Base-by-base conservation (phyloP, 2,329 filamentous ascomycete genomes). In the Hypoxylon sp. region DNA sequence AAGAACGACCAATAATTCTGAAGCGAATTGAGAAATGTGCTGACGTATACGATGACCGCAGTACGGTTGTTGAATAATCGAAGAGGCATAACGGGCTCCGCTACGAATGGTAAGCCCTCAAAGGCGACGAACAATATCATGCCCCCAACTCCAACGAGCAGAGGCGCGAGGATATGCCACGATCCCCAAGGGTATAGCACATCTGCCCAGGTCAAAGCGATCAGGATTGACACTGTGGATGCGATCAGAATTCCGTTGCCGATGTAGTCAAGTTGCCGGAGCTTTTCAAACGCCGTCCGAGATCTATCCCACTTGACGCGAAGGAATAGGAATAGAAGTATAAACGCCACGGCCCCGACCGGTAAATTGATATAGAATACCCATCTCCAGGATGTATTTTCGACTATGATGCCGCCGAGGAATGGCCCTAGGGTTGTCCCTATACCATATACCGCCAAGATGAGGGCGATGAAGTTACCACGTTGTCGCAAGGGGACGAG, bases 401-500 rank as follows among this genome's bases (percentile, higher is more conserved):
- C 50, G 22, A 73, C 68, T 5, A 76, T 74, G 13, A 69, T 39
- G 4, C 75, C 65, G 47, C 73, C 73, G 11, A 74, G 29, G 29
- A 73, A 64, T 1, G 72, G 73, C 0, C 71, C 69, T 26, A 74
- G 9, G 8, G 74, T 59, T 3, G 65, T 71, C 5, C 73, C 75
- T 6, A 77, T 31, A 3, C 64, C 70, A 19, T 72, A 72, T 13
- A 74, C 50, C 14, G 64, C 55, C 14, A 74, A 31, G 13, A 76
- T 55, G 4, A 74, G 71, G 2, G 72, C 77, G 29, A 80, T 73
- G 58, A 80, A 85, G 6, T 79, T 79, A 1, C 81, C 81, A 57
- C 85, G 75, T 60, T 85, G 76, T 5, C 81, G 75, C n/a, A 87
- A 73, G 0, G 85, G 83, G 0, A 86, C 80, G 2, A 87, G 74